Conservation (phyloP, 2,329 filamentous ascomycete genomes). For the Cladophialophora yegresii region DNA sequence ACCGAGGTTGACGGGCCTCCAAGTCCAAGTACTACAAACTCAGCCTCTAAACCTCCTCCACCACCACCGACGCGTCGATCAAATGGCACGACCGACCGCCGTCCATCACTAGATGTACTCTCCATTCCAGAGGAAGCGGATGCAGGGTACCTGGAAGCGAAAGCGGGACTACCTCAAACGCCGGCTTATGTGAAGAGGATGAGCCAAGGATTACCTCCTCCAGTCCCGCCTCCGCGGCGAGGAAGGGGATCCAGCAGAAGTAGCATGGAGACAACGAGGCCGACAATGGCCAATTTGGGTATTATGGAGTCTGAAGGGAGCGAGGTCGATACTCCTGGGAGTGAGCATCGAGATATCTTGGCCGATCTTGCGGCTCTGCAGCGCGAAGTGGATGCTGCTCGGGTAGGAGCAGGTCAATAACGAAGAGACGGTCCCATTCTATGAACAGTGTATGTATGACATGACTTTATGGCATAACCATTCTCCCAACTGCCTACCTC, state of each 20-base stretch:
- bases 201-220: constrained; percentile 42
- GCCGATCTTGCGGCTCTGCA: constrained; percentile 72
- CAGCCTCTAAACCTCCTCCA: constrained; percentile 40
- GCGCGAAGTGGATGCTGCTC: constrained; percentile 71
- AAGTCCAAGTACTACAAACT: constrained; percentile 40
- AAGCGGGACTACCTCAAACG: constrained; percentile 12
- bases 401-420: constrained; percentile 42
- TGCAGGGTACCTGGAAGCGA: not conserved
- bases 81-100: constrained; percentile 41
- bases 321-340: constrained; percentile 25
- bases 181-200: constrained; percentile 23
- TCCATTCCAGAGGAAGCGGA: constrained; percentile 19
- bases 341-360: constrained; percentile 60
- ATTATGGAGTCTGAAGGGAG: constrained; percentile 12
- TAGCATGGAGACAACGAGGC: constrained; percentile 39
- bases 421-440: constrained; percentile 11
- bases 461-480: constrained; percentile 5
- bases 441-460: constrained; percentile 13
- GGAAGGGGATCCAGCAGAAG: constrained; percentile 48
- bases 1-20: constrained; percentile 28
- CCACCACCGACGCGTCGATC: constrained; percentile 57
- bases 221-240: constrained; percentile 52
- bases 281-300: constrained; percentile 28
- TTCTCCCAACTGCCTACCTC: not conserved
- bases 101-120: constrained; percentile 28